These are phyloP conservation scores for Rehmannia glutinosa DNA, from an alignment of 257 asterid genomes.

Conservation along the genomic window DNA sequence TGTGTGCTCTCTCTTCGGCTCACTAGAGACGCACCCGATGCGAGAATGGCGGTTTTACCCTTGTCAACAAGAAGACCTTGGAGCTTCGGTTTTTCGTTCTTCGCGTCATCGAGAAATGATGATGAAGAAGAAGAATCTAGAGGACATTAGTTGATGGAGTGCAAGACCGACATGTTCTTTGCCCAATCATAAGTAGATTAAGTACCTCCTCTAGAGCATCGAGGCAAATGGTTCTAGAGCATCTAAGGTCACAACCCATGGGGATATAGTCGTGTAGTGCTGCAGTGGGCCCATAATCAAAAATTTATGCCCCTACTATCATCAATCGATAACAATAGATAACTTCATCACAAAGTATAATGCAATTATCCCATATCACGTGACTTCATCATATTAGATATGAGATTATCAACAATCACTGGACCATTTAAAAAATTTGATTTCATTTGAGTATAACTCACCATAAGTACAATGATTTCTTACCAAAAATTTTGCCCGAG, in stretches of 20 bases:
- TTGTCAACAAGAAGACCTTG: constrained; percentile 29
- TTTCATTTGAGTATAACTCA: constrained; percentile 4
- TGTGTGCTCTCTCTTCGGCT: constrained; percentile 34
- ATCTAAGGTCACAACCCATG: constrained; percentile 97
- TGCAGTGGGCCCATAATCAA: constrained; percentile 26
- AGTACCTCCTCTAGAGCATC: constrained; percentile 75
- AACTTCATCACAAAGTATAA: no score
- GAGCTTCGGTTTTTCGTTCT: constrained; percentile 32
- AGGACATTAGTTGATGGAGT: no score
- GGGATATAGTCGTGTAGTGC: constrained; percentile 93
- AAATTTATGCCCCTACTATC: background rate
- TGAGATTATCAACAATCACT: background rate
- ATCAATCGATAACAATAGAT: no score
- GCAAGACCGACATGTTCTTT: background rate
- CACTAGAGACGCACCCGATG: constrained; percentile 44
- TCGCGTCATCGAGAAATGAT: no score
- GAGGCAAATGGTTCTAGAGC: constrained; percentile 81
- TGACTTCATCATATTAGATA: no score
- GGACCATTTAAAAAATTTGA: background rate
- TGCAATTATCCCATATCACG: no score
- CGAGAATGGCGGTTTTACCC: constrained; percentile 39
- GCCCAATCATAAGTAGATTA: constrained; percentile 5
- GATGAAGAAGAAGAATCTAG: no score
- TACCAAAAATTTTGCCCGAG: constrained; percentile 96
- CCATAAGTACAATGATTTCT: constrained; percentile 18